Evolutionary conservation across 2,329 filamentous ascomycete genomes (phyloP).

Genomic region (Pseudocercospora macadamiae): DNA sequence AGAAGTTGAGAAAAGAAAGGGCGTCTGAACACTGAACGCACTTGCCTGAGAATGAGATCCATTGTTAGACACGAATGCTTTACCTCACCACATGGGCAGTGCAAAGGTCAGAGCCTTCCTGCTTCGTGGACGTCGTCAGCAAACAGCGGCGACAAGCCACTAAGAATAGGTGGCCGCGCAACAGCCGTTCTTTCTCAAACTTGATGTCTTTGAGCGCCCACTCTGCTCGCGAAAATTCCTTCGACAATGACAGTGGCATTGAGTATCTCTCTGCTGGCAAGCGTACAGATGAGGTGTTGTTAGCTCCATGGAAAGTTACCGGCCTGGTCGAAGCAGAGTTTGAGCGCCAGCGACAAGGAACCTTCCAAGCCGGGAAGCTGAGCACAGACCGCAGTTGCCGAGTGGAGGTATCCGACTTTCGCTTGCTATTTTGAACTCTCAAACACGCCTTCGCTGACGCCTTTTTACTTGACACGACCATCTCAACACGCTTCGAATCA

Average conservation of each 20-base stretch:
- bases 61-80: background rate
- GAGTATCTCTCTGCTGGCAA: no score
- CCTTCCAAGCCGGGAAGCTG: no score
- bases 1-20: background rate
- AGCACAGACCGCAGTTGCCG: no score
- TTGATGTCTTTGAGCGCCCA: background rate
- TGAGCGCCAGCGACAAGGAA: no score
- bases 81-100: slow-evolving; percentile 7
- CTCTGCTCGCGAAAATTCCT: background rate
- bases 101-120: slow-evolving; percentile 4
- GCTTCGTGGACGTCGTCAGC: slow-evolving; percentile 6
- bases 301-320: background rate
- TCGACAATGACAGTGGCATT: no score
- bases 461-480: background rate
- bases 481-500: background rate
- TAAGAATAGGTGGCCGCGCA: slow-evolving; percentile 6
- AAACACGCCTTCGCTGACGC: background rate
- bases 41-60: background rate
- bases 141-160: slow-evolving; percentile 1
- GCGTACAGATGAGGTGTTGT: background rate
- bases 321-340: no score
- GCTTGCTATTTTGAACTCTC: background rate
- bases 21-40: background rate
- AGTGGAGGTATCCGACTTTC: no score
- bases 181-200: background rate